Evolutionary conservation across 1,139 yeast species (phyloP).

Genomic region (Diutina rugosa): DNA sequence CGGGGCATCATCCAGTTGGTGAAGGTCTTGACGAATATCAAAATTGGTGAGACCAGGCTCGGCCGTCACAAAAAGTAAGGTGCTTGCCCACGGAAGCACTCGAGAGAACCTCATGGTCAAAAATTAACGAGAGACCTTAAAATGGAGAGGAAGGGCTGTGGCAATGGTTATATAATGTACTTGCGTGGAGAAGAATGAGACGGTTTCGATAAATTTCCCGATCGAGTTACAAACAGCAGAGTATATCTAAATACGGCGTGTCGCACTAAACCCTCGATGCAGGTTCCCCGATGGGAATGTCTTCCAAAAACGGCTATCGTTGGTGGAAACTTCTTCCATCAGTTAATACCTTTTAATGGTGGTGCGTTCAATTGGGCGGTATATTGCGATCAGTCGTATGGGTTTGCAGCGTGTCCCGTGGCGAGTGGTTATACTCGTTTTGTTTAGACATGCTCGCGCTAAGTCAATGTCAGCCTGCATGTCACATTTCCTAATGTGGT

Average conservation of each 20-base stretch:
- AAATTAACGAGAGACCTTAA: background rate
- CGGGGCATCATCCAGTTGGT: background rate
- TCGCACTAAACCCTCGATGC: background rate
- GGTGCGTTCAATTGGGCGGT: too few relatives aligned
- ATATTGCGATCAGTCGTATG: background rate
- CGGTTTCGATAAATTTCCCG: background rate
- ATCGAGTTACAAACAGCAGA: background rate
- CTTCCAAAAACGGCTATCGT: background rate
- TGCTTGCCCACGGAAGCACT: background rate
- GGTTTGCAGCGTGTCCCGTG: background rate
- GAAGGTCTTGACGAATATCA: background rate
- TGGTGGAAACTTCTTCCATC: background rate
- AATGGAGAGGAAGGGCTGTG: background rate
- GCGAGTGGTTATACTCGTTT: background rate
- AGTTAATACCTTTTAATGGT: too few relatives aligned
- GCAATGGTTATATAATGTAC: background rate
- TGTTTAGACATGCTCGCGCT: background rate
- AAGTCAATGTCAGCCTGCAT: background rate
- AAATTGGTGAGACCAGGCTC: background rate
- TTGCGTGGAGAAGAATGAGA: background rate
- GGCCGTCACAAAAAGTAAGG: background rate
- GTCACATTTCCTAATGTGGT: background rate
- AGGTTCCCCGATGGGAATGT: background rate
- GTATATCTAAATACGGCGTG: background rate
- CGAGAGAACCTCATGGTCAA: background rate